Percentiles rank a stretch among this genome's conserved stretches.
These are phyloP conservation scores for Vigna mungo DNA, from an alignment of 306 rosid species.

Conservation along the genomic window DNA sequence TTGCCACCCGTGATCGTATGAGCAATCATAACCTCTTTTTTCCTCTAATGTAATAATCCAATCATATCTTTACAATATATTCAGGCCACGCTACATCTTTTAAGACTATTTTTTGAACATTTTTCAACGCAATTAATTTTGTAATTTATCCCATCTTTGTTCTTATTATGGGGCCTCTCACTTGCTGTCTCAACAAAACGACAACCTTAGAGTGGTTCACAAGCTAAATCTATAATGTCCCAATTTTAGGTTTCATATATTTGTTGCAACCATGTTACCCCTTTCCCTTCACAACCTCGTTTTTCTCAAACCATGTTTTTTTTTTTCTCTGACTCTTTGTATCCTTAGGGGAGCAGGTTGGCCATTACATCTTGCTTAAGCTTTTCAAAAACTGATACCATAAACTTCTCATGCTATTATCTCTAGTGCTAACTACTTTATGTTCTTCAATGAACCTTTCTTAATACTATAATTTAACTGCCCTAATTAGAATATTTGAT, in stretches of 20 bases:
- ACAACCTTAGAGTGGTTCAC: constrained; percentile 45
- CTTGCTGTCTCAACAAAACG: constrained; percentile 37
- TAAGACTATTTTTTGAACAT: constrained; percentile 9
- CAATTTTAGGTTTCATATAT: constrained; percentile 24
- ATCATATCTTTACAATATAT: constrained; percentile 10
- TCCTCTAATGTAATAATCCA: constrained; percentile 1
- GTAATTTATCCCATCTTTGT: constrained; percentile 27
- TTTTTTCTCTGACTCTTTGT: neutral
- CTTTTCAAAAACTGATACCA: neutral
- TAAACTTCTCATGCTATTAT: constrained; percentile 6
- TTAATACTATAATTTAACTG: neutral
- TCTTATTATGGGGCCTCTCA: neutral
- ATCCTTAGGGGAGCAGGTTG: constrained; percentile 25
- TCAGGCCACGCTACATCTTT: constrained; percentile 7
- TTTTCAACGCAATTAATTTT: constrained; percentile 13
- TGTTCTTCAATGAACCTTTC: neutral
- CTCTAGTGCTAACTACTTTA: neutral
- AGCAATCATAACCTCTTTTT: constrained; percentile 17
- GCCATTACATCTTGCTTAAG: neutral
- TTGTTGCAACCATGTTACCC: constrained; percentile 24
- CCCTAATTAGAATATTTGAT: too few species aligned
- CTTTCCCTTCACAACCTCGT: neutral
- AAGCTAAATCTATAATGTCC: constrained; percentile 18
- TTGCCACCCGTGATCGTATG: constrained; percentile 32
- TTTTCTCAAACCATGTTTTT: neutral